Conservation (phyloP, 2,329 filamentous ascomycete species). For the Trichoderma sp. region DNA sequence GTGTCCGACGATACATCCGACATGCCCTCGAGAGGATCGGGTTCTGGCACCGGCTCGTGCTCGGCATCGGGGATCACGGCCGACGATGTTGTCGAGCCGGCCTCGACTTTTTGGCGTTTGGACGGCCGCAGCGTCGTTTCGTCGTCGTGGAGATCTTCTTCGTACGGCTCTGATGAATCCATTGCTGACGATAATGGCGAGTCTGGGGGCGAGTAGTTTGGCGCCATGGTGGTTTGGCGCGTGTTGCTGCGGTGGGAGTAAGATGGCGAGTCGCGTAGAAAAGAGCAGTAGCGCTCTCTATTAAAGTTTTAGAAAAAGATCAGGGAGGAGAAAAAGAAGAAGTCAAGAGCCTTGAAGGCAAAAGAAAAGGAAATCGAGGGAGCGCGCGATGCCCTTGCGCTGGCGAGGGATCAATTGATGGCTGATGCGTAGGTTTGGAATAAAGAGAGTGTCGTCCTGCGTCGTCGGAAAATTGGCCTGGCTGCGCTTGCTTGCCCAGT, state of each 20-base stretch:
- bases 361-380: not conserved
- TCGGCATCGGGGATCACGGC: constrained; percentile 43
- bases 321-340: not conserved
- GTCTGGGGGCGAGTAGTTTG: constrained; percentile 41
- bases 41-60: constrained; percentile 46
- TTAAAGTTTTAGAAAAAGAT: not conserved
- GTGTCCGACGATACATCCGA: constrained; percentile 87
- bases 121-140: constrained; percentile 44
- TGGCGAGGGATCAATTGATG: constrained; percentile 5
- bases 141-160: constrained; percentile 43
- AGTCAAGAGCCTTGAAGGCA: not conserved
- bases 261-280: constrained; percentile 6
- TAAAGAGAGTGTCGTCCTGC: constrained; percentile 4
- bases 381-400: constrained; percentile 5
- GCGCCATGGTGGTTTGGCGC: constrained; percentile 35
- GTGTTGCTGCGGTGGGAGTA: not conserved
- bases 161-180: constrained; percentile 46
- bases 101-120: constrained; percentile 48
- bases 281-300: not conserved
- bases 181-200: constrained; percentile 48
- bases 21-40: constrained; percentile 56
- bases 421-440: not conserved
- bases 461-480: constrained; percentile 14
- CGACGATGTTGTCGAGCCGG: constrained; percentile 46
- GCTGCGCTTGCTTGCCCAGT: not conserved